Conservation (phyloP, 2,329 filamentous ascomycete genomes). For the Plectosphaerella sp. region DNA sequence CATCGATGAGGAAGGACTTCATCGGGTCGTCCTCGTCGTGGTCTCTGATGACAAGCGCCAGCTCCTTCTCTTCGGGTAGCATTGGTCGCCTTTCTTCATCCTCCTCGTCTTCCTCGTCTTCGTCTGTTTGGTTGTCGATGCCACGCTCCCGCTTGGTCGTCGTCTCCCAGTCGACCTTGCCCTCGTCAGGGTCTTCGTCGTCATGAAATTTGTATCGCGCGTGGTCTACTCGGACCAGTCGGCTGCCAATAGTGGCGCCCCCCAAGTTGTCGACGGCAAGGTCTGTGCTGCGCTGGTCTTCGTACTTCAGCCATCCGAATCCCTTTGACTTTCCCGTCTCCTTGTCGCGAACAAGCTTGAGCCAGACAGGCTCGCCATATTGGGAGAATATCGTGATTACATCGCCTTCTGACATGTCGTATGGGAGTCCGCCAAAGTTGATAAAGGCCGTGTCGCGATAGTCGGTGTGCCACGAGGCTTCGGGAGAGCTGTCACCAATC, state of each 20-base stretch:
- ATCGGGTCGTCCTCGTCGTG: conserved; percentile 97
- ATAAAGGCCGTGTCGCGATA: conserved; percentile 96
- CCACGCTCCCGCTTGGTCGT: conserved; percentile 49
- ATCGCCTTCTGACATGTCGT: conserved; percentile 91
- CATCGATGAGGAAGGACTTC: conserved; percentile 84
- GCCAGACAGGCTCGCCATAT: conserved; percentile 88
- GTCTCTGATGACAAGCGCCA: conserved; percentile 68
- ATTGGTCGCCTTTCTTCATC: conserved; percentile 50
- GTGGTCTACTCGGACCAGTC: conserved; percentile 84
- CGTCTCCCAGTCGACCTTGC: conserved; percentile 55
- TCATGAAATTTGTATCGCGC: conserved; percentile 86
- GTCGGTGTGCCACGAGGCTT: conserved; percentile 94
- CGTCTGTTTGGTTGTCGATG: conserved; percentile 36
- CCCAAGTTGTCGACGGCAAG: conserved; percentile 94
- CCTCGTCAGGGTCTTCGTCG: conserved; percentile 63
- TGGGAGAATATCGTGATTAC: conserved; percentile 96
- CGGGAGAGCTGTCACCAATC: conserved; percentile 55
- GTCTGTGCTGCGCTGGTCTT: conserved; percentile 94
- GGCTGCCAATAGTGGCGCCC: conserved; percentile 76
- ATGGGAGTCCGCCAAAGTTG: conserved; percentile 92
- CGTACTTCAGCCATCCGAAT: conserved; percentile 96
- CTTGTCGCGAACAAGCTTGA: conserved; percentile 90
- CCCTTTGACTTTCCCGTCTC: conserved; percentile 94
- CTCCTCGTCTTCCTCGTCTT: conserved; percentile 38
- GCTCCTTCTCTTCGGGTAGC: conserved; percentile 76